Percentiles rank a stretch among this genome's conserved stretches.
phyloP scores from a whole-genome alignment of 805 yeast genomes.

The Pichia insulana region DNA sequence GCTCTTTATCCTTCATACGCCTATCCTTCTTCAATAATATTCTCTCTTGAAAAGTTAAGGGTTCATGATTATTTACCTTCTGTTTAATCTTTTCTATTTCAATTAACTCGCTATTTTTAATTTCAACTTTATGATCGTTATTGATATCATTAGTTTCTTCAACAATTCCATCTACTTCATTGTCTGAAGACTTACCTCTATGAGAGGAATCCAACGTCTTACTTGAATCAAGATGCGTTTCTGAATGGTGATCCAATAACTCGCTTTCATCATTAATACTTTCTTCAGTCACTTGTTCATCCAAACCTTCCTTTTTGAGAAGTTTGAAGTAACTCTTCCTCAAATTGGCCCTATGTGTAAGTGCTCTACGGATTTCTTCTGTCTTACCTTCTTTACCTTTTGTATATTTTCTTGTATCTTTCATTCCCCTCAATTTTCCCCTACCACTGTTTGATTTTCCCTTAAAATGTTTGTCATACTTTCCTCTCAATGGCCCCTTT shows the following conservation, averaged over 20 bases:
- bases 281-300: conserved; percentile 38
- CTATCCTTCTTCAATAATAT: conserved; percentile 39
- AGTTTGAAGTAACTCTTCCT: conserved; percentile 76
- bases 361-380: conserved; percentile 67
- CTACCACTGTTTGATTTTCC: not conserved
- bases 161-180: conserved; percentile 13
- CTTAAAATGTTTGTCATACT: not conserved
- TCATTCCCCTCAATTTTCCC: conserved; percentile 1
- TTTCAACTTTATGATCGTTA: conserved; percentile 11
- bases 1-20: conserved; percentile 33
- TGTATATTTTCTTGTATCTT: conserved; percentile 13
- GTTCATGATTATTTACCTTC: conserved; percentile 16
- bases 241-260: too few species aligned
- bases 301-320: conserved; percentile 60
- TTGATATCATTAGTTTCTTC: conserved; percentile 11
- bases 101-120: conserved; percentile 14
- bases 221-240: too few species aligned
- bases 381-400: conserved; percentile 26
- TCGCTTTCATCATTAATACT: too few species aligned
- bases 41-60: conserved; percentile 35
- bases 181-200: conserved; percentile 14
- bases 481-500: not conserved
- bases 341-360: conserved; percentile 72
- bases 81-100: conserved; percentile 26
- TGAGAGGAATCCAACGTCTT: conserved; percentile 2